Percentiles rank a stretch among this genome's conserved stretches.
phyloP scores from a whole-genome alignment of 345 rosid genomes.

The Populus davidiana region DNA sequence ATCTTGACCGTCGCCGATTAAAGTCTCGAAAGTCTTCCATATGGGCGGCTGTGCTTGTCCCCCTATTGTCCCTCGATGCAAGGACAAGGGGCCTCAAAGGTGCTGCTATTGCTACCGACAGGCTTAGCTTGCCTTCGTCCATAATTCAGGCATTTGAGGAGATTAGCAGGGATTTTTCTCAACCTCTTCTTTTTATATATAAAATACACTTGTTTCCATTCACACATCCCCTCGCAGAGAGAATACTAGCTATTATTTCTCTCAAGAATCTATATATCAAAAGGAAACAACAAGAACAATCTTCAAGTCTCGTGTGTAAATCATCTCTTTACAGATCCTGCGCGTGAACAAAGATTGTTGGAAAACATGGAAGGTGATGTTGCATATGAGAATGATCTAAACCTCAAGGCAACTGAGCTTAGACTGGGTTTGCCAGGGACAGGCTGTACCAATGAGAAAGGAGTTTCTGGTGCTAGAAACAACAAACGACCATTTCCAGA shows the following conservation, averaged over 20 bases:
- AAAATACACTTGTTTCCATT: conserved; percentile 29
- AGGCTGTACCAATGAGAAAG: conserved; percentile 27
- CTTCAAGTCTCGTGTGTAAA: neutral
- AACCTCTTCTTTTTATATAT: conserved; percentile 27
- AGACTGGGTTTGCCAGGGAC: conserved; percentile 87
- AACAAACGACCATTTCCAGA: conserved; percentile 51
- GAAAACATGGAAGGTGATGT: conserved; percentile 37
- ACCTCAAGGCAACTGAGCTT: conserved; percentile 83
- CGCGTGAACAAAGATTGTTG: neutral
- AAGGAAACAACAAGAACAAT: neutral
- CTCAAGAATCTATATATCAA: neutral
- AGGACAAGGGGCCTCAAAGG: conserved; percentile 61
- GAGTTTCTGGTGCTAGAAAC: conserved; percentile 41
- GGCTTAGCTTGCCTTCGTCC: conserved; percentile 72
- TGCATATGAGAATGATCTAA: conserved; percentile 52
- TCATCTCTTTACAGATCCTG: neutral
- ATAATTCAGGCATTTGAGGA: conserved; percentile 36
- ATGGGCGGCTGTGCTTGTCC: conserved; percentile 74
- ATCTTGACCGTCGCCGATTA: conserved; percentile 42
- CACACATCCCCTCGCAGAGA: neutral
- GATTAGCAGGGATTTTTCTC: neutral
- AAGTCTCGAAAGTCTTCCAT: conserved; percentile 25
- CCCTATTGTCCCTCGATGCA: conserved; percentile 59
- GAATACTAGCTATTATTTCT: neutral
- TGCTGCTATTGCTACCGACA: conserved; percentile 79